These are phyloP conservation scores for Berkeleyomyces basicola DNA, from an alignment of 2,329 filamentous ascomycete species.

Conservation along the genomic window DNA sequence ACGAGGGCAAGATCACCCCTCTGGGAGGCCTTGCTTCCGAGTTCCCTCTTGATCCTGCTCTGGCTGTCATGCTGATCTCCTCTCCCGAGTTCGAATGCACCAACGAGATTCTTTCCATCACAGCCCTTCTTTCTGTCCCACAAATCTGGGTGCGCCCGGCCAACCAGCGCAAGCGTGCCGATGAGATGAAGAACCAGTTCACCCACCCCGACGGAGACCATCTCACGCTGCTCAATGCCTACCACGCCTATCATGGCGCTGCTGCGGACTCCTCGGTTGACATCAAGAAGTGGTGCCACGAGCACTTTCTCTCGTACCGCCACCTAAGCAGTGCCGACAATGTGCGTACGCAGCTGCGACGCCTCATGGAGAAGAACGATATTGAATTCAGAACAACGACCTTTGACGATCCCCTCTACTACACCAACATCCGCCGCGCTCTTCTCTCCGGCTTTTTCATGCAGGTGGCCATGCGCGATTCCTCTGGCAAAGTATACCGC, in stretches of 20 bases:
- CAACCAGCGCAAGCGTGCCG: slow-evolving; percentile 70
- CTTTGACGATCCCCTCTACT: slow-evolving; percentile 94
- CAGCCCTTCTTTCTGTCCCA: slow-evolving; percentile 81
- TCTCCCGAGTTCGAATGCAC: slow-evolving; percentile 98
- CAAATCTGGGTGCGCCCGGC: slow-evolving; percentile 85
- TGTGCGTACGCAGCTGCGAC: slow-evolving; percentile 76
- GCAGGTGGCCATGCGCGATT: slow-evolving; percentile 93
- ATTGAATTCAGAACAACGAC: slow-evolving; percentile 75
- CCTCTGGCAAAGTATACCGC: slow-evolving; percentile 73
- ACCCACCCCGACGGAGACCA: slow-evolving; percentile 89
- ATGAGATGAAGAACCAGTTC: slow-evolving; percentile 94
- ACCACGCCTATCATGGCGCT: slow-evolving; percentile 84
- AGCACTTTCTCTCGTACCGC: slow-evolving; percentile 84
- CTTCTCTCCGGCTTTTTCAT: slow-evolving; percentile 96
- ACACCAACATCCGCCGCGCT: slow-evolving; percentile 87
- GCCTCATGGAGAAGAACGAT: slow-evolving; percentile 89
- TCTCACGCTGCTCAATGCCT: slow-evolving; percentile 88
- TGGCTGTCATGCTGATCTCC: slow-evolving; percentile 95
- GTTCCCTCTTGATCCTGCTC: slow-evolving; percentile 82
- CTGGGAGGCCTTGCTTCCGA: slow-evolving; percentile 81
- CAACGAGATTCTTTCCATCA: slow-evolving; percentile 93
- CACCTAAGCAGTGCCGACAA: slow-evolving; percentile 87
- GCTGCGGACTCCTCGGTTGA: slow-evolving; percentile 42
- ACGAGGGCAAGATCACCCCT: slow-evolving; percentile 81
- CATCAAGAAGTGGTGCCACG: slow-evolving; percentile 83